These are phyloP conservation scores for Liriodendron chinense DNA, from an alignment of 164 flowering plant genomes.

Conservation along the genomic window DNA sequence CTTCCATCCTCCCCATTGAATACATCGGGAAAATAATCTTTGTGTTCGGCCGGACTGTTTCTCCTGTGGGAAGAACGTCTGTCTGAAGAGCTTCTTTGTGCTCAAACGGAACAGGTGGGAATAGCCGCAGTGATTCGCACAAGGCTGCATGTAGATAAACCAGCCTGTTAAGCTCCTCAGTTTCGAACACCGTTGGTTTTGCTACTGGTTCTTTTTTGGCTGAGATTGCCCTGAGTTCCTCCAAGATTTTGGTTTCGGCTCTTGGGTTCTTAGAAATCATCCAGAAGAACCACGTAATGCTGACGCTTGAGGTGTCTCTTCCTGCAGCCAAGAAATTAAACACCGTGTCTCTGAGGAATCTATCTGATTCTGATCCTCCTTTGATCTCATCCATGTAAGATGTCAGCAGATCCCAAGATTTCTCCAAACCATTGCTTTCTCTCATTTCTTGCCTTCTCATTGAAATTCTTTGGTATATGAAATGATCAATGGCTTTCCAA, in stretches of 20 bases:
- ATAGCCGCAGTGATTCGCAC: slow-evolving; percentile 23
- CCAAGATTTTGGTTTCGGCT: not conserved
- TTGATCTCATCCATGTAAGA: slow-evolving; percentile 7
- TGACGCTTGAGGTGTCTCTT: slow-evolving; percentile 1
- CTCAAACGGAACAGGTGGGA: slow-evolving; percentile 24
- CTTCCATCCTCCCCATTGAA: not conserved
- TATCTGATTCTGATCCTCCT: not conserved
- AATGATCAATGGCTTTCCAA: slow-evolving; percentile 4
- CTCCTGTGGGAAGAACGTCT: not conserved
- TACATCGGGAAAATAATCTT: not conserved
- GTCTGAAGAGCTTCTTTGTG: not conserved
- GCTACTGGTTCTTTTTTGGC: not conserved
- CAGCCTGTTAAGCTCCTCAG: slow-evolving; percentile 22
- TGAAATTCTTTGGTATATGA: slow-evolving; percentile 8
- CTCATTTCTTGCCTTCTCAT: not conserved
- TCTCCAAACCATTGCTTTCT: not conserved
- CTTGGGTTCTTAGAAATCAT: slow-evolving; percentile 1
- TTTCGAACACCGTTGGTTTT: not conserved
- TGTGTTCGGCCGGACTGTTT: not conserved
- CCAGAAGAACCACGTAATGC: slow-evolving; percentile 17
- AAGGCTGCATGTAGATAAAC: slow-evolving; percentile 38
- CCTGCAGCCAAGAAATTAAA: not conserved
- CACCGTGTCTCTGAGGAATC: not conserved
- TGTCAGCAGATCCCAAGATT: slow-evolving; percentile 7
- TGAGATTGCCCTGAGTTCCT: not conserved